phyloP scores from a whole-genome alignment of 2,329 filamentous ascomycete genomes.

The Coniochaeta ligniaria region DNA sequence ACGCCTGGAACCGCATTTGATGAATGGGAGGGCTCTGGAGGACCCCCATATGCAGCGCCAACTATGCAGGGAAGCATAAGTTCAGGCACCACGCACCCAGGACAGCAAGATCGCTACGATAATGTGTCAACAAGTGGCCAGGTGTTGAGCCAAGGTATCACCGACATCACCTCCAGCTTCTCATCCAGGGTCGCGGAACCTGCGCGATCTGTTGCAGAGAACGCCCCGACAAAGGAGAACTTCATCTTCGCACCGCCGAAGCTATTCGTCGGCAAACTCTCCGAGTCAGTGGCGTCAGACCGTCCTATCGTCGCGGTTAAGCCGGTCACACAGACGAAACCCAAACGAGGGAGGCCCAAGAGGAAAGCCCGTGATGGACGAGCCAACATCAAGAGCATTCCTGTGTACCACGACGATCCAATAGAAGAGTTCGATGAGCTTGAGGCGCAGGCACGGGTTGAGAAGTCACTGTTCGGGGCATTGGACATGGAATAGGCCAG shows the following conservation, averaged over 20 bases:
- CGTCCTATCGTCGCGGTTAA: neutral
- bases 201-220: slow-evolving; percentile 6
- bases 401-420: slow-evolving; percentile 20
- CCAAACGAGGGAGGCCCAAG: slow-evolving; percentile 10
- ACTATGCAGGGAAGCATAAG: slow-evolving; percentile 2
- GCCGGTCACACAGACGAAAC: slow-evolving; percentile 6
- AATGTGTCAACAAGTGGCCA: neutral
- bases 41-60: neutral
- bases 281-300: slow-evolving; percentile 2
- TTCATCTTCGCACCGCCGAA: slow-evolving; percentile 20
- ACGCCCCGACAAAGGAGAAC: slow-evolving; percentile 7
- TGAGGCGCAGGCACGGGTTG: neutral
- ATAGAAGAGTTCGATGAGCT: slow-evolving; percentile 21
- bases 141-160: slow-evolving; percentile 6
- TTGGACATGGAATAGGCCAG: slow-evolving; percentile 14
- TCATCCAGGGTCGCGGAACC: slow-evolving; percentile 6
- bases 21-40: neutral
- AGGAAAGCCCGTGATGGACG: slow-evolving; percentile 15
- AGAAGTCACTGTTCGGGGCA: slow-evolving; percentile 15
- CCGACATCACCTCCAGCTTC: neutral
- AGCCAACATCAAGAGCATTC: slow-evolving; percentile 19
- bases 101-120: slow-evolving; percentile 1
- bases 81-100: neutral
- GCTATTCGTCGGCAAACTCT: slow-evolving; percentile 19
- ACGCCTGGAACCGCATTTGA: neutral